Conservation (phyloP, 2,329 filamentous ascomycete genomes). For the Dothistroma septosporum region DNA sequence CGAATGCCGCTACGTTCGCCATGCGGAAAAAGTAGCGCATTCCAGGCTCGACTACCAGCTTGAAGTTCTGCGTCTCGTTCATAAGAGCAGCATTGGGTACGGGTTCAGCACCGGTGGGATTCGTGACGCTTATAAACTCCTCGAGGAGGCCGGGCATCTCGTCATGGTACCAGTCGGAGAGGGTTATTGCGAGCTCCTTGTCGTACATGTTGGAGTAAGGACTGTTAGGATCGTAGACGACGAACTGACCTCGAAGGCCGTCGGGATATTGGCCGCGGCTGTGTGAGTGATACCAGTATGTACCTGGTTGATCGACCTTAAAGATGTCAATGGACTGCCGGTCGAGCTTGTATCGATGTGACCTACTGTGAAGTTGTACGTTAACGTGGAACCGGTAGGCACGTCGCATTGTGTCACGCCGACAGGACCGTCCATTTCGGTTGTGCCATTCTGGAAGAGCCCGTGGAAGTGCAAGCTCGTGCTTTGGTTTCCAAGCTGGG, state of each 20-base stretch:
- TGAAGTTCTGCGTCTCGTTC: constrained; percentile 55
- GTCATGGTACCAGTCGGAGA: constrained; percentile 73
- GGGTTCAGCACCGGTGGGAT: constrained; percentile 60
- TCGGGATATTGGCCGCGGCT: constrained; percentile 62
- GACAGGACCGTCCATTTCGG: constrained; percentile 67
- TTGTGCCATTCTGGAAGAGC: constrained; percentile 71
- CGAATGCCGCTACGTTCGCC: constrained; percentile 67
- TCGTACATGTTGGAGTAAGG: constrained; percentile 52
- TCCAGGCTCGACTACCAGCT: constrained; percentile 46
- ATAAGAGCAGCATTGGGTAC: constrained; percentile 62
- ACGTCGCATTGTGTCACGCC: constrained; percentile 66
- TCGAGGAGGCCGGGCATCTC: constrained; percentile 49
- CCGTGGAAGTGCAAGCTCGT: constrained; percentile 74
- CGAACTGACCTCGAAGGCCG: constrained; percentile 62
- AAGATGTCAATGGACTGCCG: not conserved
- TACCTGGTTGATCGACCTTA: constrained; percentile 48
- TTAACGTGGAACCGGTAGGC: constrained; percentile 58
- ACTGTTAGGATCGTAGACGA: constrained; percentile 59
- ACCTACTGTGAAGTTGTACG: constrained; percentile 62
- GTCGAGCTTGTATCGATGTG: too few relatives aligned
- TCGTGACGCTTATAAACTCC: constrained; percentile 52
- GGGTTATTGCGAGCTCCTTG: constrained; percentile 60
- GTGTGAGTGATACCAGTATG: constrained; percentile 66
- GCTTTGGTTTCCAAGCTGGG: constrained; percentile 55
- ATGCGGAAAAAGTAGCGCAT: constrained; percentile 63